Base-by-base conservation (phyloP, 352 stramenopile species). In the Plasmopara halstedii region DNA sequence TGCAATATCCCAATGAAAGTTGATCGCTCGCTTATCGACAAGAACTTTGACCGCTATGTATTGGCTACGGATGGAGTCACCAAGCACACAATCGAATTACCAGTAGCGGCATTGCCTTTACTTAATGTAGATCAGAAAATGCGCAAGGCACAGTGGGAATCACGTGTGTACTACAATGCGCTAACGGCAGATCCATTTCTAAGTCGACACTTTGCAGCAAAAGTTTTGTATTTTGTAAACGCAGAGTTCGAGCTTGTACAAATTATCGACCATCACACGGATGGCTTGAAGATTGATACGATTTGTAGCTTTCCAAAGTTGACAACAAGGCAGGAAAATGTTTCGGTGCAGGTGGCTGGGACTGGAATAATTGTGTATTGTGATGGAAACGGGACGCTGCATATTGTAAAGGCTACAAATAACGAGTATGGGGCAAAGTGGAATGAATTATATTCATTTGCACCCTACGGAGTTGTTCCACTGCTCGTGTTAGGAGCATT, bases 21-120 rank as follows among this genome's bases (percentile, higher is more conserved):
- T 44, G 48, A 85, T 40, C 71, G 67, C 47, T 51, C 64, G 39
- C 62, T 85, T 35, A 52, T 88, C n/a, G 78, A 89, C 59, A 74
- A 79, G 42, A 60, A 85, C 46, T 92, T 92, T 42, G 77, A 89
- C 44, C 64, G 73, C 44, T 89, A 92, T 56, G 73, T 78, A 42
- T 58, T 92, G 32, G 65, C 64, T 19, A 42, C 50, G 0, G 47
- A 70, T 21, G 66, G 57, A 6, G 19, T 78, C 27, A 37, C 58
- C 2, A 69, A 67, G 40, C 50, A 49, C n/a, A 38, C 60, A 3
- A 43, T 37, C 14, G 25, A 52, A 13, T 53, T 92, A 1, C 32
- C 63, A 11, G 32, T 54, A 10, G 40, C 54, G 3, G 60, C 53
- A 26, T 59, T 92, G 6, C 49, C 48, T 31, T 67, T 75, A 33